Evolutionary conservation across 2,329 filamentous ascomycete species (phyloP).

Genomic region (Fusarium nisikadoi): DNA sequence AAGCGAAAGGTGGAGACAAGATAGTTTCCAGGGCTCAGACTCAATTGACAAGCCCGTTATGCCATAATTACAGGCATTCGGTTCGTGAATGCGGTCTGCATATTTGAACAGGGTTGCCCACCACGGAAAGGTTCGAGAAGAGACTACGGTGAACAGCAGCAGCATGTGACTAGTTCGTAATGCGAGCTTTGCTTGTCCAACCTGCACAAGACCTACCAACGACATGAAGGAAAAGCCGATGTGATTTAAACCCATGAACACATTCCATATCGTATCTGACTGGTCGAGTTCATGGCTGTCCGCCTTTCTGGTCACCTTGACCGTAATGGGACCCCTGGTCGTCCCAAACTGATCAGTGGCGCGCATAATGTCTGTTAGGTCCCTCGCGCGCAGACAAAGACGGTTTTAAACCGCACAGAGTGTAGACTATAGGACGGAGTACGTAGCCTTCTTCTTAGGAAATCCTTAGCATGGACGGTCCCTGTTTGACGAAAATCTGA

Average conservation of each 20-base stretch:
- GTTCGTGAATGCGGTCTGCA: slow-evolving; percentile 27
- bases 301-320: slow-evolving; percentile 9
- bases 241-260: slow-evolving; percentile 12
- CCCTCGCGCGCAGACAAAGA: slow-evolving; percentile 12
- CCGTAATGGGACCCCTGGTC: slow-evolving; percentile 24
- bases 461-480: slow-evolving; percentile 7
- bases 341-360: slow-evolving; percentile 26
- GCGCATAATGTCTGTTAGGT: slow-evolving; percentile 27
- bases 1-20: slow-evolving; percentile 28
- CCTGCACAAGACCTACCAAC: slow-evolving; percentile 23
- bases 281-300: slow-evolving; percentile 21
- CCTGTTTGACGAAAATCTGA: slow-evolving; percentile 20
- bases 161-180: slow-evolving; percentile 22
- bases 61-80: slow-evolving; percentile 21
- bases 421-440: slow-evolving; percentile 1
- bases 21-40: slow-evolving; percentile 30
- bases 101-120: slow-evolving; percentile 11
- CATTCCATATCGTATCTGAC: slow-evolving; percentile 28
- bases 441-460: neutral
- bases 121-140: slow-evolving; percentile 35
- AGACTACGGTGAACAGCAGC: slow-evolving; percentile 18
- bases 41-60: slow-evolving; percentile 25
- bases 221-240: neutral
- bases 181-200: slow-evolving; percentile 21
- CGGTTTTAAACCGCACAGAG: neutral